A percentile compares a stretch with the other conserved stretches of the same genome.
Conservation (phyloP, 1,284 basidiomycete genomes). For the Fistulinella cinereoalba region DNA sequence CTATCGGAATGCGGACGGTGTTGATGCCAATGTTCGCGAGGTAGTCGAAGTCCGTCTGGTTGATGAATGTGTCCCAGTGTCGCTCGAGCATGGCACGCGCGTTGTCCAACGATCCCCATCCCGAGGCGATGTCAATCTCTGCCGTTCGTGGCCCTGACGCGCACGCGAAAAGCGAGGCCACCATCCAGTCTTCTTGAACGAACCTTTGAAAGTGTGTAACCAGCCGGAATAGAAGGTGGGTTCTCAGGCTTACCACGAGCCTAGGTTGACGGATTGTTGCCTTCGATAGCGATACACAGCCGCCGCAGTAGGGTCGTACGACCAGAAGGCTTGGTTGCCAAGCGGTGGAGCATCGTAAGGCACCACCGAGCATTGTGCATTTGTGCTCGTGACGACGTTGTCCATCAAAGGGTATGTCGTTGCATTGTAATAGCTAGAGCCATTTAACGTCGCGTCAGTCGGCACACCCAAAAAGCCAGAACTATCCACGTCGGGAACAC, state of each 20-base stretch:
- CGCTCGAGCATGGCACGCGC: conserved; percentile 62
- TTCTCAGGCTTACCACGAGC: conserved; percentile 16
- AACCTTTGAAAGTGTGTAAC: conserved; percentile 49
- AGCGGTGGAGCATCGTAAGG: conserved; percentile 13
- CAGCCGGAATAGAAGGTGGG: neutral
- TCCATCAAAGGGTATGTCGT: neutral
- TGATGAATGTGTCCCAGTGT: conserved; percentile 82
- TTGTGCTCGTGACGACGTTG: neutral
- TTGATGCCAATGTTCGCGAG: conserved; percentile 66
- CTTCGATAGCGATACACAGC: conserved; percentile 22
- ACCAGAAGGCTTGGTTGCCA: conserved; percentile 10
- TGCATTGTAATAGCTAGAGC: neutral
- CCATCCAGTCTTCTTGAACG: conserved; percentile 79
- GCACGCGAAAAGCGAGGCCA: conserved; percentile 63
- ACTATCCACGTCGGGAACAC: neutral
- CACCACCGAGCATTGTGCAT: conserved; percentile 4
- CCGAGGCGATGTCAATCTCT: conserved; percentile 49
- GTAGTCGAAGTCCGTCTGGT: conserved; percentile 59
- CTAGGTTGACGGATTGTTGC: conserved; percentile 24
- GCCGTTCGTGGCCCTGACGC: conserved; percentile 53
- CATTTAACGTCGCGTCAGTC: conserved; percentile 1
- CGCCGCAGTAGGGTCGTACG: conserved; percentile 16
- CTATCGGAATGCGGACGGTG: conserved; percentile 68
- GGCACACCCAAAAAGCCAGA: neutral
- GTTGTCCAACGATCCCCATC: conserved; percentile 44